phyloP scores from a whole-genome alignment of 2,329 filamentous ascomycete species.

The Pestalotiopsis sp. region DNA sequence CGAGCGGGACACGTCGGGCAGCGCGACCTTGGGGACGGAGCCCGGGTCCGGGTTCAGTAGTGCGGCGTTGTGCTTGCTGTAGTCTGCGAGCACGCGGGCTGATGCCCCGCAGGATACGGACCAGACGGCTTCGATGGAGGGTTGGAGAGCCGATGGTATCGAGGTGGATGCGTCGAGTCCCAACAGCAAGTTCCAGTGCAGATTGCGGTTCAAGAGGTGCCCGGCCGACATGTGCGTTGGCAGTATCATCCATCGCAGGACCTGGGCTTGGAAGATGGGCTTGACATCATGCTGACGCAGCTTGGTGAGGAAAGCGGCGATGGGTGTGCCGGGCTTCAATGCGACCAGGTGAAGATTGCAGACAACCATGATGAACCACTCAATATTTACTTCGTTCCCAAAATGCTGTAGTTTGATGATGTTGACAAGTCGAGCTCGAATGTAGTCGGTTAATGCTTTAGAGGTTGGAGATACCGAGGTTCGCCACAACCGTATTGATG shows the following conservation, averaged over 20 bases:
- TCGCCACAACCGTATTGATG: background rate
- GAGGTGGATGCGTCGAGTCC: constrained; percentile 14
- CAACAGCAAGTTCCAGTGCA: constrained; percentile 26
- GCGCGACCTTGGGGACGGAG: constrained; percentile 10
- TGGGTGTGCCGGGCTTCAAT: constrained; percentile 19
- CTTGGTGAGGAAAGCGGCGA: constrained; percentile 20
- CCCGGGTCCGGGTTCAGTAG: constrained; percentile 18
- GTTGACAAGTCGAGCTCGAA: background rate
- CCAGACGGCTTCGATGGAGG: constrained; percentile 21
- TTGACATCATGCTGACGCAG: constrained; percentile 21
- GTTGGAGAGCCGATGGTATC: background rate
- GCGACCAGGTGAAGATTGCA: constrained; percentile 26
- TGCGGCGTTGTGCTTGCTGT: constrained; percentile 18
- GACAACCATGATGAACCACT: constrained; percentile 22
- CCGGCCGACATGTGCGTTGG: constrained; percentile 22
- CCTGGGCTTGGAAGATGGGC: constrained; percentile 24
- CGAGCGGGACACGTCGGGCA: constrained; percentile 14
- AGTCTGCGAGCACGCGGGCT: constrained; percentile 19
- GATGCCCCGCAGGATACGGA: constrained; percentile 23
- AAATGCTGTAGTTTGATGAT: background rate
- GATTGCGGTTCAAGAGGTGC: constrained; percentile 25
- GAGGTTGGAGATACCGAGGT: background rate
- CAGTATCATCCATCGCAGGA: constrained; percentile 28
- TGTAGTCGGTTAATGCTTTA: background rate
- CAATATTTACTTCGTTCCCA: background rate